phyloP scores from a whole-genome alignment of 441 rosid species.

The Syzygium malaccense region DNA sequence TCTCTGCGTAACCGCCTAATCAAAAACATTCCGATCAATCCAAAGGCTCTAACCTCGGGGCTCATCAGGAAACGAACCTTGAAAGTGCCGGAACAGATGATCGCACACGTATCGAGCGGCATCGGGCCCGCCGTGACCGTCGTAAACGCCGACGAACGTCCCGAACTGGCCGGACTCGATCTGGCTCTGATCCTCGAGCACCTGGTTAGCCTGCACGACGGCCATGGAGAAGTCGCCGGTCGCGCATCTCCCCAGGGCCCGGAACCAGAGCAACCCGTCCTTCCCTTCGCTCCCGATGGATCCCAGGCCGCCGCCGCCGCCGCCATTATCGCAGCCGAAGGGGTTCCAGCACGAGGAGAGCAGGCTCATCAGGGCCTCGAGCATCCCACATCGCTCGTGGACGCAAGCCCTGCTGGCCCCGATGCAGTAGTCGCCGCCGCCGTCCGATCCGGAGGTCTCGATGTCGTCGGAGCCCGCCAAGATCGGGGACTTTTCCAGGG shows the following conservation, averaged over 20 bases:
- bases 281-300: slow-evolving; percentile 31
- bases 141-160: slow-evolving; percentile 86
- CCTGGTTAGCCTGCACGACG: slow-evolving; percentile 79
- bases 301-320: background rate
- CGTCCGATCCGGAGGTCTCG: background rate
- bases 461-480: background rate
- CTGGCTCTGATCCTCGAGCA: slow-evolving; percentile 82
- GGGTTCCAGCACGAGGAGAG: slow-evolving; percentile 77
- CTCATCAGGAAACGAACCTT: slow-evolving; percentile 39
- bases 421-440: background rate
- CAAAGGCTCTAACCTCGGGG: background rate
- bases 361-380: slow-evolving; percentile 83
- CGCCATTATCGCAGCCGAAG: slow-evolving; percentile 36
- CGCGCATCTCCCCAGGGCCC: slow-evolving; percentile 57
- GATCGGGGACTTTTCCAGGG: background rate
- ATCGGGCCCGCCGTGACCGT: slow-evolving; percentile 89
- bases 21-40: background rate
- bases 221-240: slow-evolving; percentile 88
- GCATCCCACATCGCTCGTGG: slow-evolving; percentile 85
- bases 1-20: background rate
- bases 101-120: slow-evolving; percentile 79
- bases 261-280: slow-evolving; percentile 73
- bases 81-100: slow-evolving; percentile 66
- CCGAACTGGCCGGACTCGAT: slow-evolving; percentile 86
- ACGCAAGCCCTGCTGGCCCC: slow-evolving; percentile 20